These are phyloP conservation scores for Leishmania turanica DNA, from an alignment of 208 protist genomes.

Conservation along the genomic window DNA sequence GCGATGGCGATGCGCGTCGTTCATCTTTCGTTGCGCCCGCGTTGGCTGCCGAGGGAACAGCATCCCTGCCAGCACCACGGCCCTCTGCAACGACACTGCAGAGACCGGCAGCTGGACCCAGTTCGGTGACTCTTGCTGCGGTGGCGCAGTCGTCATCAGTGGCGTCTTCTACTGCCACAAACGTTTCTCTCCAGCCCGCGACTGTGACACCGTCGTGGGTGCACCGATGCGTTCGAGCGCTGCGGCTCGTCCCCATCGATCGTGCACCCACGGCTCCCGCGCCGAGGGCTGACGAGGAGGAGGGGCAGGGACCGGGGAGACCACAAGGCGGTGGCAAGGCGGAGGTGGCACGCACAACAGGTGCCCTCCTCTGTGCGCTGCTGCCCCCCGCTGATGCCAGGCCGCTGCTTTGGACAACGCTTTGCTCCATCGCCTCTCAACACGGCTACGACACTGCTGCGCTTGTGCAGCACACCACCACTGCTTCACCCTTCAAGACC, in stretches of 20 bases:
- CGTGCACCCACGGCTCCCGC: background rate
- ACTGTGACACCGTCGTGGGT: slow-evolving; percentile 32
- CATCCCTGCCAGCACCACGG: background rate
- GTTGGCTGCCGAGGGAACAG: background rate
- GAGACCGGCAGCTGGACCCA: background rate
- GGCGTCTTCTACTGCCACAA: background rate
- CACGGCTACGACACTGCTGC: slow-evolving; percentile 34
- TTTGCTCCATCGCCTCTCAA: slow-evolving; percentile 37
- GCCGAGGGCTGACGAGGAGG: background rate
- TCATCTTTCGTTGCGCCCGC: background rate
- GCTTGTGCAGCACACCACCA: slow-evolving; percentile 8
- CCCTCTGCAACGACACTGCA: background rate
- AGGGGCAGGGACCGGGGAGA: background rate
- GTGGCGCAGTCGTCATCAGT: background rate
- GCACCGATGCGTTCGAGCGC: slow-evolving; percentile 27
- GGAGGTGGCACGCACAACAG: slow-evolving; percentile 20
- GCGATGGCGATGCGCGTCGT: background rate
- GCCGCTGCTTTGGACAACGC: slow-evolving; percentile 41
- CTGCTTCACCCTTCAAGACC: background rate
- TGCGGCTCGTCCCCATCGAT: slow-evolving; percentile 29
- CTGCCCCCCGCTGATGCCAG: slow-evolving; percentile 48
- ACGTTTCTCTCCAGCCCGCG: background rate
- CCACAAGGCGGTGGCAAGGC: background rate
- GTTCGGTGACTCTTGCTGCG: background rate
- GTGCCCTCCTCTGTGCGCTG: slow-evolving; percentile 38